Evolutionary conservation across 2,329 filamentous ascomycete species (phyloP), one percentile per base, ranked within the genome.

Genomic region (Aureobasidium sp.): DNA sequence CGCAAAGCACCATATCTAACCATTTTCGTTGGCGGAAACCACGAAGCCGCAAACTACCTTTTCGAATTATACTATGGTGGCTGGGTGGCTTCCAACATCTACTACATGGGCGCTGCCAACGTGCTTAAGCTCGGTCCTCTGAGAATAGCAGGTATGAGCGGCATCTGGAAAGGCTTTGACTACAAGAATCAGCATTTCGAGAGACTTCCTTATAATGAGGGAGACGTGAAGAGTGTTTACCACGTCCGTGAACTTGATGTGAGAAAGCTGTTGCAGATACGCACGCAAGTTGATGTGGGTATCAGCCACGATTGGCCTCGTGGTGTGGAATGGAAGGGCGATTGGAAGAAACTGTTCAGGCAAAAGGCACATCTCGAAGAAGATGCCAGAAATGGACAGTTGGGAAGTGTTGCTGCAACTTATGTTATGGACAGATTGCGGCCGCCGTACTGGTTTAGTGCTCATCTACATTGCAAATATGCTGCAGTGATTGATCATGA

Each of bases 281-380:
- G 82, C n/a, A 88, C 86, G 16, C 91, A 95, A 64, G 83, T 97
- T 32, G 93, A 98, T 60, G 74, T 98, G 39, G 90, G 90, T 2
- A 70, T 98, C 50, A 96, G 90, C 61, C 93, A 98, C 65, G 93
- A 98, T 71, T 98, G 93, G 93, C 93, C 93, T 0, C 81, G 84
- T 45, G 84, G 79, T 0, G 81, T 97, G 51, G 93, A 95, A 70
- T 83, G 80, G 65, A 79, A 83, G 58, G 93, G 93, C 4, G 78
- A 97, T 64, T 71, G 78, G 41, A 70, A 77, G 42, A 71, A 73
- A 37, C 72, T 98, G 1, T 95, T 90, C 66, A 74, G 71, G 25
- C 79, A 75, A 65, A 97, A 97, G 72, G 78, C 77, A 0, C 76
- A 82, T 61, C 93, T 97, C 59, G 77, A 81, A 59, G 71, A 79